A percentile compares a stretch with the other conserved stretches of the same genome.
Conservation (phyloP, 768 basidiomycete species). For the Rhodotorula babjevae region DNA sequence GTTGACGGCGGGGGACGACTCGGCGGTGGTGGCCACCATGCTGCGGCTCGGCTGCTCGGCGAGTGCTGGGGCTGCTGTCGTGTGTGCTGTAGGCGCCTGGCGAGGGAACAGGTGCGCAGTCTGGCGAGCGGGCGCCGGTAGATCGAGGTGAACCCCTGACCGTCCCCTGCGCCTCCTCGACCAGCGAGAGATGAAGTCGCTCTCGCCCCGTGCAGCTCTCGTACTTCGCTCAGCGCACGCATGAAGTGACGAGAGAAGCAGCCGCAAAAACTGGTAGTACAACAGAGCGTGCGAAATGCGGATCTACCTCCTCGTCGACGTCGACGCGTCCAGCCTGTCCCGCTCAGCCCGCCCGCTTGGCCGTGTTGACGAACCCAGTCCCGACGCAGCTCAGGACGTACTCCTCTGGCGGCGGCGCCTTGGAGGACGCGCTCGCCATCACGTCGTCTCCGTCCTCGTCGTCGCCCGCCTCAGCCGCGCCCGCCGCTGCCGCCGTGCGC, state of each 20-base stretch:
- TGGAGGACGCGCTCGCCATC: slow-evolving; percentile 46
- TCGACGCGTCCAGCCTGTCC: too few species aligned
- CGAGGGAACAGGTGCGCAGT: too few species aligned
- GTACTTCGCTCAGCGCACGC: too few species aligned
- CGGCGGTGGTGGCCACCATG: not conserved
- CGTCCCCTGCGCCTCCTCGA: too few species aligned
- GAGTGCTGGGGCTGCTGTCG: not conserved
- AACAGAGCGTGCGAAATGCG: not conserved
- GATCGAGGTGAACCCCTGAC: too few species aligned
- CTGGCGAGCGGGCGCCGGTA: too few species aligned
- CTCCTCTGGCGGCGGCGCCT: slow-evolving; percentile 55
- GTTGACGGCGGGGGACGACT: not conserved
- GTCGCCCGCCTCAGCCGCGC: slow-evolving; percentile 24
- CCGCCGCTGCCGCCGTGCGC: slow-evolving; percentile 20
- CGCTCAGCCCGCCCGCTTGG: slow-evolving; percentile 45
- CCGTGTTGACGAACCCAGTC: slow-evolving; percentile 79
- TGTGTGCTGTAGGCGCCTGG: too few species aligned
- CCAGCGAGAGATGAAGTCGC: too few species aligned
- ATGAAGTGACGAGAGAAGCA: not conserved
- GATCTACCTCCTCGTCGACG: too few species aligned
- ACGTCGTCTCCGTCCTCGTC: slow-evolving; percentile 27
- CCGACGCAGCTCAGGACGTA: slow-evolving; percentile 86
- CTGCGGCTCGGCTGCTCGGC: too few species aligned
- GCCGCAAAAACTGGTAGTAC: not conserved
- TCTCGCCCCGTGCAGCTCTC: not conserved